Conservation (phyloP, 352 stramenopile species). For the Nothophytophthora sp. region DNA sequence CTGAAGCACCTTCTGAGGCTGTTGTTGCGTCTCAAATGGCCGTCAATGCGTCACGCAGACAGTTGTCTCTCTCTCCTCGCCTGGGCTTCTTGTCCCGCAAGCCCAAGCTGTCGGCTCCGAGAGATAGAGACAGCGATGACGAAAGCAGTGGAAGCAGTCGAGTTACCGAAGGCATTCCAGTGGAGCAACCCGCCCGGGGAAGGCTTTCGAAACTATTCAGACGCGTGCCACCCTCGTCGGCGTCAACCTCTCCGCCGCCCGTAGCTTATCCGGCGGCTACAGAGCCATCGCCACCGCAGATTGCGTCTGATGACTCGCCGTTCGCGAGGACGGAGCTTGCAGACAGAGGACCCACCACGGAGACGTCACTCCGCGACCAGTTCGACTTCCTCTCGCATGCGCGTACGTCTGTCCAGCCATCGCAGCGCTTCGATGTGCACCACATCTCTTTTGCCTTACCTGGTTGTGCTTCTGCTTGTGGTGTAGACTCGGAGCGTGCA, state of each 20-base stretch:
- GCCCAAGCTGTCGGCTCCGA: background rate
- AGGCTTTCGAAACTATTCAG: constrained; percentile 22
- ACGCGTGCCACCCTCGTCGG: constrained; percentile 3
- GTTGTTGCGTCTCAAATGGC: too few relatives aligned
- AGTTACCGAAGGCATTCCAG: background rate
- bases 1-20: too few relatives aligned
- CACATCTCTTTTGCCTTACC: background rate
- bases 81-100: background rate
- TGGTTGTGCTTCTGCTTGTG: background rate
- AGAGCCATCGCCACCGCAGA: background rate
- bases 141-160: background rate
- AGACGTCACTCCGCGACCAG: constrained; percentile 25
- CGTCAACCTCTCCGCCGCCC: background rate
- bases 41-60: too few relatives aligned
- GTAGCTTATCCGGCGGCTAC: too few relatives aligned
- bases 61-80: too few relatives aligned
- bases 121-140: constrained; percentile 1
- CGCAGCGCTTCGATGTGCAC: background rate
- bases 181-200: constrained; percentile 6
- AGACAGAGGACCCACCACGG: constrained; percentile 29
- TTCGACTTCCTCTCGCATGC: constrained; percentile 30
- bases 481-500: constrained; percentile 7
- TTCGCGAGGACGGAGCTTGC: constrained; percentile 7
- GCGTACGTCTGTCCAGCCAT: constrained; percentile 13
- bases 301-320: constrained; percentile 1